Evolutionary conservation across 176 grass and related monocot genomes (phyloP).

Genomic region (Tillandsia fasciculata): DNA sequence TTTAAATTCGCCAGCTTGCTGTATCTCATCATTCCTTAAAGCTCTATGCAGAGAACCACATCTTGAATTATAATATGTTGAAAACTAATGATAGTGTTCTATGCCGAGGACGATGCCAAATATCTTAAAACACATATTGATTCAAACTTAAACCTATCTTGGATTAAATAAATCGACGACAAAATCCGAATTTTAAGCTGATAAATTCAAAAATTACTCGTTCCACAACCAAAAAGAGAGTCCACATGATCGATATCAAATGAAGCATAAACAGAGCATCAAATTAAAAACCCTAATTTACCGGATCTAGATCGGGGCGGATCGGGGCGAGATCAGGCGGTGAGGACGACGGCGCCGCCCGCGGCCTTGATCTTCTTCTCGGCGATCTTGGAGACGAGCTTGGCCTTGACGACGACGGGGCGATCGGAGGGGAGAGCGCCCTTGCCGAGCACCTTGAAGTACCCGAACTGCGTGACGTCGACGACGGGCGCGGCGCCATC

Average conservation of each 20-base stretch:
- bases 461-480: slow-evolving; percentile 14
- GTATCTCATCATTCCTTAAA: too few species aligned
- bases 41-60: too few species aligned
- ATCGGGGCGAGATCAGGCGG: background rate
- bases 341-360: slow-evolving; percentile 5
- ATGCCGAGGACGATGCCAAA: too few species aligned
- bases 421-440: background rate
- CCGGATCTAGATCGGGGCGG: background rate
- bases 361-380: slow-evolving; percentile 20
- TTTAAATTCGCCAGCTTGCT: too few species aligned
- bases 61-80: too few species aligned
- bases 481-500: background rate
- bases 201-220: background rate
- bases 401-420: slow-evolving; percentile 10
- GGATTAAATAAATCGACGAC: too few species aligned
- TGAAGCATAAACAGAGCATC: background rate
- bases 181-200: too few species aligned
- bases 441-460: slow-evolving; percentile 17
- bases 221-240: background rate
- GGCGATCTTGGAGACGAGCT: slow-evolving; percentile 7
- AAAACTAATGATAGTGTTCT: too few species aligned
- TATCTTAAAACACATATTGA: too few species aligned
- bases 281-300: background rate
- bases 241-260: too few species aligned
- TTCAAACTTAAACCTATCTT: too few species aligned